Conservation (phyloP, 352 stramenopile genomes). For the Pythium grandisporangium region DNA sequence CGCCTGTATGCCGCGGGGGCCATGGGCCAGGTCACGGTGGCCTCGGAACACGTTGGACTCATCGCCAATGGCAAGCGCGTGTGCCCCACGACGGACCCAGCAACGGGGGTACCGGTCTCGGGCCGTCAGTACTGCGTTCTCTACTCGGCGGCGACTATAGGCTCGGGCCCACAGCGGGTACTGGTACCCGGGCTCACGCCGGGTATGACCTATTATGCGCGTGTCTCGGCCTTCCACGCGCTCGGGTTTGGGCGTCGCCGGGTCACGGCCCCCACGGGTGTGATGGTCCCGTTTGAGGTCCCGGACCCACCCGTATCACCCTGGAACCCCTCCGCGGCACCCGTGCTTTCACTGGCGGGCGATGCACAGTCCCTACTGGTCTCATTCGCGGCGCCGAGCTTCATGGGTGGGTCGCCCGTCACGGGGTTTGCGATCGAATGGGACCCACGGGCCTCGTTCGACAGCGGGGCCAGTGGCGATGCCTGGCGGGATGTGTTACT, state of each 20-base stretch:
- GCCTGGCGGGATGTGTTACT: constrained; percentile 30
- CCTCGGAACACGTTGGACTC: too few species aligned
- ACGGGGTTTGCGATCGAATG: constrained; percentile 90
- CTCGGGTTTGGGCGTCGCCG: constrained; percentile 54
- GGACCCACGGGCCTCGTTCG: constrained; percentile 72
- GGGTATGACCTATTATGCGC: constrained; percentile 54
- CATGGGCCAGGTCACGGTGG: constrained; percentile 24
- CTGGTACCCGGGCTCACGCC: constrained; percentile 45
- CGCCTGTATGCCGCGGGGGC: constrained; percentile 31
- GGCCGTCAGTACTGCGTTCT: constrained; percentile 28
- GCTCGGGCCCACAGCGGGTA: constrained; percentile 30
- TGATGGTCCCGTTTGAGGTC: constrained; percentile 54
- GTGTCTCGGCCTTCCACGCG: constrained; percentile 58
- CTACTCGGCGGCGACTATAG: constrained; percentile 10
- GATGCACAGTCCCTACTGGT: constrained; percentile 70
- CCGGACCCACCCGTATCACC: constrained; percentile 43
- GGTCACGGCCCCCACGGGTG: constrained; percentile 38
- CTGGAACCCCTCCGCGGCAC: constrained; percentile 43
- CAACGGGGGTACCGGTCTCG: constrained; percentile 9
- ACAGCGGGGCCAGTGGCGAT: constrained; percentile 49
- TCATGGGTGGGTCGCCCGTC: constrained; percentile 82
- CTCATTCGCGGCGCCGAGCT: constrained; percentile 66
- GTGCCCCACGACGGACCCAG: constrained; percentile 32
- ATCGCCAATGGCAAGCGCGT: constrained; percentile 10
- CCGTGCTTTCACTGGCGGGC: constrained; percentile 59